Evolutionary conservation across 768 basidiomycete species (phyloP), one percentile per base, ranked within the genome.

Genomic region (Collybiopsis confluens): DNA sequence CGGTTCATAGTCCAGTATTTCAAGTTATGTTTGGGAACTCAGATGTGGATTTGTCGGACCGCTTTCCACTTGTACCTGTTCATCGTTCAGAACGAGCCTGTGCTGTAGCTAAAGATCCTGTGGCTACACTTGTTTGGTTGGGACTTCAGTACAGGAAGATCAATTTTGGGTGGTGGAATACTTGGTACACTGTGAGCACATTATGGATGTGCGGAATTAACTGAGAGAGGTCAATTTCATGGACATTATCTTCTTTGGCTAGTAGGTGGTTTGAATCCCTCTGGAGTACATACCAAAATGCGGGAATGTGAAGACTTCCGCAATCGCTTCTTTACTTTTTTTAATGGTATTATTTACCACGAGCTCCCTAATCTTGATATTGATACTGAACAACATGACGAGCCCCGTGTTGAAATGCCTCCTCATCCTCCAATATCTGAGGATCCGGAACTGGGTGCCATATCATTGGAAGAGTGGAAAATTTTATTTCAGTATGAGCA

Each of bases 71-170:
- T n/a, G n/a, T n/a, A n/a, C n/a, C n/a, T n/a, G n/a, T n/a, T n/a
- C n/a, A 72, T 42, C 27, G 54, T 0, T 28, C 23, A 13, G 11
- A 38, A 0, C 21, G 53, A 0, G 70, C 61, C 48, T 68, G 70
- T 0, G 68, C 70, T 10, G 64, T 66, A 2, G 70, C 65, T 15
- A 64, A 65, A 0, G 63, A 70, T 72, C 70, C 45, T 18, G 70
- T 64, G 57, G 58, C 66, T 3, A 67, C 65, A 62, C 59, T 46
- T 66, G 3, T 54, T 65, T 28, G 65, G 64, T 0, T 70, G 66
- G 66, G 60, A 70, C 50, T 64, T 57, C 55, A 24, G 59, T 5
- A 44, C 37, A 7, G 24, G 43, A 8, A 18, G 28, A 11, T 54
- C 53, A 16, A 57, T 26, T 5, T 18, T 24, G 5, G 2, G 41